Percentiles rank a stretch among this genome's conserved stretches.
Evolutionary conservation across 495 filamentous ascomycete genomes (phyloP).

Genomic region (Penicillium nucicola): DNA sequence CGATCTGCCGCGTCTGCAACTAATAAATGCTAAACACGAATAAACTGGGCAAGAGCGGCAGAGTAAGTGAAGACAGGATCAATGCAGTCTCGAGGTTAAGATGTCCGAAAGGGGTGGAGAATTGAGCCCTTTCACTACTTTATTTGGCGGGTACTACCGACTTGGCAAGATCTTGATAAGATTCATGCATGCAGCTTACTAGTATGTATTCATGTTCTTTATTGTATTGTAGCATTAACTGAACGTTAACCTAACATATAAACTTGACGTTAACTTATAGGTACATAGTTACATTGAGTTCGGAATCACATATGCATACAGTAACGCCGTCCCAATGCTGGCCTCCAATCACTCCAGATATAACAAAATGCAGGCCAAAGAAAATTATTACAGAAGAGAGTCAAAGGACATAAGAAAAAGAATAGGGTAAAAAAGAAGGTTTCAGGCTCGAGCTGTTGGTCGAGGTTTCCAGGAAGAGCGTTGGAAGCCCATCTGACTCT

Average conservation of each 20-base stretch:
- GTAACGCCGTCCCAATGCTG: constrained; percentile 32
- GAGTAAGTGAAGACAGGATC: not conserved
- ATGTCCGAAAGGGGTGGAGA: too few relatives aligned
- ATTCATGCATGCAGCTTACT: too few relatives aligned
- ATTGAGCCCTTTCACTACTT: too few relatives aligned
- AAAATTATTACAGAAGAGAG: constrained; percentile 5
- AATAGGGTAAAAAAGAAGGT: not conserved
- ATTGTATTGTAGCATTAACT: too few relatives aligned
- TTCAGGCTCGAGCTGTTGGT: constrained; percentile 32
- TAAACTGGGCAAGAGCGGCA: not conserved
- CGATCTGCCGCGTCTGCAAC: constrained; percentile 2
- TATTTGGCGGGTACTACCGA: too few relatives aligned
- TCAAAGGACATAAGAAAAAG: constrained; percentile 10
- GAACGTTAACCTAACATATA: too few relatives aligned
- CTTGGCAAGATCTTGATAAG: too few relatives aligned
- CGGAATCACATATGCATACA: constrained; percentile 15
- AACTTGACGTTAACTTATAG: not conserved
- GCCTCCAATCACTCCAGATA: constrained; percentile 11
- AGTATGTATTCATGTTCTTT: too few relatives aligned
- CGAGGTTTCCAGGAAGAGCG: constrained; percentile 36
- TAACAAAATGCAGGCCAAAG: constrained; percentile 15
- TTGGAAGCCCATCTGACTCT: constrained; percentile 27
- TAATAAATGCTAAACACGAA: not conserved
- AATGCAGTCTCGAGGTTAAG: not conserved
- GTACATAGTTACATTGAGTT: constrained; percentile 3